phyloP scores from a whole-genome alignment of 176 grass and related monocot species.

The Pontederia paniculata region DNA sequence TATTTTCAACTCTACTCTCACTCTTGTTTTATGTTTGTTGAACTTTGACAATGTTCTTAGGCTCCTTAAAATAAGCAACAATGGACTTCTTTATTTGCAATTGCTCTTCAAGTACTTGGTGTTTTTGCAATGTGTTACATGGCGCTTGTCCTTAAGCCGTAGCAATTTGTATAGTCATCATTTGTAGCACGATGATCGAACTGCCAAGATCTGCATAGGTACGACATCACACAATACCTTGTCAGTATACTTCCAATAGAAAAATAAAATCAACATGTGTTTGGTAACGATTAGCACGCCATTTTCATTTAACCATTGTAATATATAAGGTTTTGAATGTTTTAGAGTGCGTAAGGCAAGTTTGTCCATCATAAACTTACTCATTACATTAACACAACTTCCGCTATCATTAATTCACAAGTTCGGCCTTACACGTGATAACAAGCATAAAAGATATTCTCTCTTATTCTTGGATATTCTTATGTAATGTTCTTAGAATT shows the following conservation, averaged over 20 bases:
- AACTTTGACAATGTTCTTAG: too few relatives aligned
- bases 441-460: background rate
- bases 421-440: background rate
- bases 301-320: too few relatives aligned
- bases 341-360: background rate
- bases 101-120: background rate
- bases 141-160: too few relatives aligned
- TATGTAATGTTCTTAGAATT: background rate
- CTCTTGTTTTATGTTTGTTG: too few relatives aligned
- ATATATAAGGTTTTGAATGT: background rate
- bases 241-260: too few relatives aligned
- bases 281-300: too few relatives aligned
- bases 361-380: background rate
- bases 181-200: background rate
- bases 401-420: background rate
- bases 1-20: too few relatives aligned
- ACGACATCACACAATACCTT: slow-evolving; percentile 1
- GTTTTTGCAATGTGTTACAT: background rate
- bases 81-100: too few relatives aligned
- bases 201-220: too few relatives aligned
- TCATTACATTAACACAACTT: background rate
- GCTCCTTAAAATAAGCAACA: too few relatives aligned
- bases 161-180: too few relatives aligned
- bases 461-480: background rate
- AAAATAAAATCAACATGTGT: too few relatives aligned